Conservation (phyloP, 2,329 filamentous ascomycete species). For the Talaromyces atroroseus region DNA sequence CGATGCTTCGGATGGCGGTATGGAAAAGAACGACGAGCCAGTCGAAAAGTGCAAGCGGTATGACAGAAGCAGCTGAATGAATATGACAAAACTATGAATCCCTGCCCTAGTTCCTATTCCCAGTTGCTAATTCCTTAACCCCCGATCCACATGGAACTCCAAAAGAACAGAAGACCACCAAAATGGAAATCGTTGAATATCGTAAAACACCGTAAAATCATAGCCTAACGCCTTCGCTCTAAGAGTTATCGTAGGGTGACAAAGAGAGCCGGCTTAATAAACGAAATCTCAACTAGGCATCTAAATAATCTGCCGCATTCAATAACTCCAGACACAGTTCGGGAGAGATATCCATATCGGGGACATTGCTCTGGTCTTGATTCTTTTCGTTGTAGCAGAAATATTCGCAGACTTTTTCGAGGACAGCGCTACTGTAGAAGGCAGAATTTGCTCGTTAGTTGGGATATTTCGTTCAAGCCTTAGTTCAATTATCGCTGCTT, state of each 20-base stretch:
- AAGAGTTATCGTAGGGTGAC: neutral
- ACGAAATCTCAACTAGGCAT: conserved; percentile 30
- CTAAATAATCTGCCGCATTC: conserved; percentile 63
- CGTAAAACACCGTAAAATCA: neutral
- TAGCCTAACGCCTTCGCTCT: neutral
- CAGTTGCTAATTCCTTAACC: neutral
- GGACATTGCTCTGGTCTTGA: conserved; percentile 54
- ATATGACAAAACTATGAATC: neutral
- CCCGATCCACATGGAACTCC: neutral
- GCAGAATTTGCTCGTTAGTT: neutral
- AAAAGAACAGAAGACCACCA: neutral
- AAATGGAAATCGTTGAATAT: neutral
- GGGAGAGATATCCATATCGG: conserved; percentile 62
- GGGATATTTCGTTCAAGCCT: neutral
- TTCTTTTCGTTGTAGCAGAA: conserved; percentile 64
- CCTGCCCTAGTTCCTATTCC: neutral
- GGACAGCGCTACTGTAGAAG: conserved; percentile 49
- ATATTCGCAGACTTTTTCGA: conserved; percentile 67
- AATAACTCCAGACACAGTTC: conserved; percentile 61
- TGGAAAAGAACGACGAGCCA: neutral
- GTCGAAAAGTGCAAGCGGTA: neutral
- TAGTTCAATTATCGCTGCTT: neutral
- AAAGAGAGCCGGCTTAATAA: neutral
- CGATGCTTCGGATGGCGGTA: conserved; percentile 33
- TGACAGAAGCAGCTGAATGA: neutral